Evolutionary conservation across 1,284 basidiomycete genomes (phyloP).

Genomic region (Austroboletus novae-zelandiae): DNA sequence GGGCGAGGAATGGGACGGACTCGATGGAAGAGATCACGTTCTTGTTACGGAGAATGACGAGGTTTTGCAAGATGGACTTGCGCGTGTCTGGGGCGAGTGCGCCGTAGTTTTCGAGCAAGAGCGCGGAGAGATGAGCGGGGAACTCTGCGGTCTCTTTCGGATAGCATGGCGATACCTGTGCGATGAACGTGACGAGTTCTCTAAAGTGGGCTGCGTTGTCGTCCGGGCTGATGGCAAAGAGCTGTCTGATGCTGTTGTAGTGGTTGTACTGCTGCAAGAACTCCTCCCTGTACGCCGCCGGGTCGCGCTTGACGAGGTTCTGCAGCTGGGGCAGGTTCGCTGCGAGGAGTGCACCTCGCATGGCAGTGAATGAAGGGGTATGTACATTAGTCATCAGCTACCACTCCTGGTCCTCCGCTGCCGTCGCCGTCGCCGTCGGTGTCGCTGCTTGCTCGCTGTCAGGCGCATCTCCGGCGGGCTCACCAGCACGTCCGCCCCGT

Average conservation of each 20-base stretch:
- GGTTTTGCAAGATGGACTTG: conserved; percentile 81
- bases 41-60: conserved; percentile 93
- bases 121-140: conserved; percentile 62
- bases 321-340: conserved; percentile 83
- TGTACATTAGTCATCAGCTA: neutral
- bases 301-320: conserved; percentile 96
- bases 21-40: conserved; percentile 90
- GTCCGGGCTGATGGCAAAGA: conserved; percentile 76
- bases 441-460: neutral
- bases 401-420: neutral
- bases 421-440: conserved; percentile 5
- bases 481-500: conserved; percentile 7
- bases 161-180: conserved; percentile 80
- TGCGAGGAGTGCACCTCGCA: conserved; percentile 38
- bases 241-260: conserved; percentile 84
- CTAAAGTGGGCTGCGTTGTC: conserved; percentile 82
- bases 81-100: conserved; percentile 75
- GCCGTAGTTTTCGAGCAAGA: conserved; percentile 77
- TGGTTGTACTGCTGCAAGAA: conserved; percentile 99
- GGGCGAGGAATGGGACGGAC: conserved; percentile 45
- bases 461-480: neutral
- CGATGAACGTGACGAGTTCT: conserved; percentile 84
- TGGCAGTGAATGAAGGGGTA: too few relatives aligned
- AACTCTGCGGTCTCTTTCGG: conserved; percentile 84
- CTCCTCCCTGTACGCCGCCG: conserved; percentile 89